Conservation (phyloP, 345 rosid species). For the Eucalyptus marginata region DNA sequence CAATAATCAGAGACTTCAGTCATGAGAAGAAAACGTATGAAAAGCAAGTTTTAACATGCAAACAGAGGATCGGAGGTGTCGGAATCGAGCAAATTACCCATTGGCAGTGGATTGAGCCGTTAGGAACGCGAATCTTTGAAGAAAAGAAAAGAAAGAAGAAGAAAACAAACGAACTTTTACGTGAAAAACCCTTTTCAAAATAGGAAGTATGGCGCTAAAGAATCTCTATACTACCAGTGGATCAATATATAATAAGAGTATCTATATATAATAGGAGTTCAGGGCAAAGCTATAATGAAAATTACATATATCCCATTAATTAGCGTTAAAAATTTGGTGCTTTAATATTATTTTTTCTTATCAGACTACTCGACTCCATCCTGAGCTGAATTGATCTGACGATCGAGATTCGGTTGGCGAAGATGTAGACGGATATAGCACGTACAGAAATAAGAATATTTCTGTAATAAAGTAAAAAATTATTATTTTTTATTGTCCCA, state of each 20-base stretch:
- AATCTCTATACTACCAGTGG: background rate
- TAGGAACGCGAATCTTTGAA: background rate
- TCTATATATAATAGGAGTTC: too few species aligned
- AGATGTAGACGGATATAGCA: background rate
- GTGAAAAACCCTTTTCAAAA: background rate
- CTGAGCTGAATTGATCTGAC: background rate
- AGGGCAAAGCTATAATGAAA: too few species aligned
- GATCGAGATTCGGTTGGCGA: background rate
- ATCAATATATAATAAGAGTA: background rate
- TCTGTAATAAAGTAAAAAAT: background rate
- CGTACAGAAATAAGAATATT: background rate
- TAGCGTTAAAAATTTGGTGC: too few species aligned
- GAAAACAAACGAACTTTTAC: too few species aligned
- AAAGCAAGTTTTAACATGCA: background rate
- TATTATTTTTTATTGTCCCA: background rate
- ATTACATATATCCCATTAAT: too few species aligned
- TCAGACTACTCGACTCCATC: too few species aligned
- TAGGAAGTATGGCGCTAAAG: background rate
- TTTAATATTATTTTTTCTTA: too few species aligned
- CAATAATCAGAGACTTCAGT: background rate
- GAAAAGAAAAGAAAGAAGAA: too few species aligned
- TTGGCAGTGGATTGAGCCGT: background rate
- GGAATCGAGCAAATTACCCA: background rate
- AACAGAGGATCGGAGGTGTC: background rate
- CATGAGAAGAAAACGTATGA: background rate